Evolutionary conservation across 495 filamentous ascomycete species (phyloP), one percentile per base, ranked within the genome.

Genomic region (Penicillium turbatum): DNA sequence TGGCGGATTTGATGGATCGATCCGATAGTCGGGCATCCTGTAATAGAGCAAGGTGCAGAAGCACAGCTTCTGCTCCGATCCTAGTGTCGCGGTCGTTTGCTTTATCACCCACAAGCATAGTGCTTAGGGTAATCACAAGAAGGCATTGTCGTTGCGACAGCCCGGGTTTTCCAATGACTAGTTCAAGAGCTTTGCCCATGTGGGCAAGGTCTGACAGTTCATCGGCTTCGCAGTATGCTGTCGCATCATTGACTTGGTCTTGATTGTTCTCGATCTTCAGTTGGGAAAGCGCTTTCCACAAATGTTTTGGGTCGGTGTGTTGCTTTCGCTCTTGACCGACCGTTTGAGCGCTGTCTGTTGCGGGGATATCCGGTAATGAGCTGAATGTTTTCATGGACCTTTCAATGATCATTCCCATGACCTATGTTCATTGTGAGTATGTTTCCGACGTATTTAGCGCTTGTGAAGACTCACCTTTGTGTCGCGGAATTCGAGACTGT

Each of bases 401-500:
- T 21, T 82, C 78, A 13, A 81, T 60, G 19, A 81, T 69, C 68
- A 77, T 75, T 0, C 74, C 70, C 65, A 82, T 77, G 10, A 47
- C 16, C 44, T 47, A 3, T 15, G 16, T 24, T 10, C n/a, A 47
- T 9, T 35, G 16, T 47, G 5, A 47, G 44, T 26, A 36, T 31
- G 6, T 24, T 24, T 2, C 21, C 21, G 1, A 47, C 6, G 3
- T 26, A 5, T 13, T 34, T n/a, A 1, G 16, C 3, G 6, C 16
- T n/a, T 7, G 30, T 9, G 15, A 52, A 16, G 0, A 30, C 50
- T 27, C 59, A 81, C 79, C 65, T 86, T 87, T 0, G 82, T 84
- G 51, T 86, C 83, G 32, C 66, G 64, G 58, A 75, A 83, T 48
- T 85, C 79, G 16, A 86, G 51, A 11, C 71, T 76, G 49, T 85